Conservation (phyloP, 192 early-diverging fungal genomes). For the Rhizoclosmatium sp. region DNA sequence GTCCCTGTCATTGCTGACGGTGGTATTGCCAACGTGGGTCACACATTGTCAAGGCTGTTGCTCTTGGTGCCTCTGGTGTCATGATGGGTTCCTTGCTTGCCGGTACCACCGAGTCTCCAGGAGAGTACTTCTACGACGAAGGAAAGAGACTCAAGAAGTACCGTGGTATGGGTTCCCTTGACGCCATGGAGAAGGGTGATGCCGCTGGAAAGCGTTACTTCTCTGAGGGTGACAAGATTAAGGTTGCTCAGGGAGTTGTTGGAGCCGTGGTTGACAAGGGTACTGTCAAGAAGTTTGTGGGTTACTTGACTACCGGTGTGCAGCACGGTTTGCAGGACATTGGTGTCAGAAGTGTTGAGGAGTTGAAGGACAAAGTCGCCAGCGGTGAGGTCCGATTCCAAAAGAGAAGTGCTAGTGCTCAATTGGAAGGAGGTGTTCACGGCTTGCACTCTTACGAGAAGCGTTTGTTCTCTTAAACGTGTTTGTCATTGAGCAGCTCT, state of each 20-base stretch:
- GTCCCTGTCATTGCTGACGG: slow-evolving; percentile 98
- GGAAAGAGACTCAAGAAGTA: slow-evolving; percentile 98
- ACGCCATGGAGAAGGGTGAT: slow-evolving; percentile 91
- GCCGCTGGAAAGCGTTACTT: slow-evolving; percentile 88
- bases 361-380: slow-evolving; percentile 74
- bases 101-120: slow-evolving; percentile 94
- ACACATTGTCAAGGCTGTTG: slow-evolving; percentile 95
- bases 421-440: slow-evolving; percentile 97
- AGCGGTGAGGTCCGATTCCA: slow-evolving; percentile 88
- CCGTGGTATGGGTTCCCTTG: slow-evolving; percentile 98
- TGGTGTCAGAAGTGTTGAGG: slow-evolving; percentile 73
- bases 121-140: slow-evolving; percentile 98
- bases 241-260: slow-evolving; percentile 98
- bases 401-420: slow-evolving; percentile 91
- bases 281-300: slow-evolving; percentile 90
- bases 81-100: slow-evolving; percentile 99
- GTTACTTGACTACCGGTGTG: slow-evolving; percentile 91
- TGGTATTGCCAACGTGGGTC: slow-evolving; percentile 93
- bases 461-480: slow-evolving; percentile 18
- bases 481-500: too few relatives aligned
- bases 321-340: slow-evolving; percentile 99
- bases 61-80: slow-evolving; percentile 94
- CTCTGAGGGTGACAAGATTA: slow-evolving; percentile 95
- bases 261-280: slow-evolving; percentile 99
- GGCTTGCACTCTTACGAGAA: slow-evolving; percentile 84